Evolutionary conservation across 257 asterid genomes (phyloP), one percentile per base, ranked within the genome.

Genomic region (Plantago ovata): DNA sequence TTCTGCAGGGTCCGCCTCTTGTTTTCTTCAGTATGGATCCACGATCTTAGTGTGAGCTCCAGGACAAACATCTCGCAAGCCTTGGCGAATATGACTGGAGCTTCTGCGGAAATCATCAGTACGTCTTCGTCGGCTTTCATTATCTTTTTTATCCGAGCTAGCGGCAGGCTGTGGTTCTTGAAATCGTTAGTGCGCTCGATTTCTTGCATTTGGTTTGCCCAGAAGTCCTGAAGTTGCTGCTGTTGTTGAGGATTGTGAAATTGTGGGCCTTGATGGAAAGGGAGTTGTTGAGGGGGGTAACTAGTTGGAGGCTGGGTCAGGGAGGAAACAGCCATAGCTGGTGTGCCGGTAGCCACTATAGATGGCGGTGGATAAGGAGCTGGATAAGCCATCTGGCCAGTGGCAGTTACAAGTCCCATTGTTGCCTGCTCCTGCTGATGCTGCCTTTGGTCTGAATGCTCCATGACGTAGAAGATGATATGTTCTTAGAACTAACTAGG

Each of bases 81-180:
- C 69, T 84, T 84, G 21, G 93, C 82, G 4, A 84, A 84, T 33
- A 84, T 52, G 7, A 84, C 79, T 0, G 88, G 85, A 19, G 93
- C 93, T 68, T 84, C 93, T 9, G 87, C 83, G 13, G 93, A 84
- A 12, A 84, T 80, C 87, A 84, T 78, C 42, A 77, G 59, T 3
- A 84, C 93, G 32, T 81, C 88, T 70, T 76, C 87, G 47, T 84
- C 93, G 0, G 87, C 79, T 70, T 84, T 84, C 93, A 84, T 84
- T 21, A 84, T 84, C 66, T 84, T 84, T 60, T 84, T 80, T 23
- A 84, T 81, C 4, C 88, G 79, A 40, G 93, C 85, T 1, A 84
- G 81, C 0, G 93, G 93, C 53, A 84, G 85, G 19, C 75, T 80
- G 56, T 84, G 93, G 55, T 80, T 80, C 85, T 81, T 84, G 79